Base-by-base conservation (phyloP, 345 rosid species). In the Ceriops tagal region DNA sequence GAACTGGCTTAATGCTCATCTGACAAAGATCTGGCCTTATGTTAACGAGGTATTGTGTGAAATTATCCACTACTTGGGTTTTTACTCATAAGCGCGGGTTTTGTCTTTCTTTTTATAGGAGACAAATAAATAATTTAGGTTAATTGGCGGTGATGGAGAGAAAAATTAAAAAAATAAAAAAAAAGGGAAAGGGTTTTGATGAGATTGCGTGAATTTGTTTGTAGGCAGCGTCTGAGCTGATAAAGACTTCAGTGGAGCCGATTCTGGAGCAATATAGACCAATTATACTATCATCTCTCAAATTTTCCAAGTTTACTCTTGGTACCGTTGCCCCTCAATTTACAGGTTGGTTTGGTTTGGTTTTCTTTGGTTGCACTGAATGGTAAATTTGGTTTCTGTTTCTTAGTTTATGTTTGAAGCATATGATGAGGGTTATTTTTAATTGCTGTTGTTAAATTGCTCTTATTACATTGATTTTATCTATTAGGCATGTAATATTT, bases 301-400 rank as follows among this genome's bases (percentile, higher is more conserved):
- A 85, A 39, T 92, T 92, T 77, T 96, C 99, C 75, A 96, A 80
- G 85, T 86, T 96, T 32, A 92, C 98, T 77, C 98, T 96, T 3
- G 99, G 99, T 31, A 90, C 99, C 1, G 97, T 96, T 75, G 98
- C 98, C 24, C 99, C 99, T n/a, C 98, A 96, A 62, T 96, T 96
- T 64, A 96, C 99, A 81, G 99, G 99, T 92, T 71, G 62, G 85
- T 83, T 78, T 71, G 62, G 85, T 83, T 78, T 66, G 55, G 1
- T 46, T 67, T 47, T 32, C n/a, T 59, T 20, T 19, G 6, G 21
- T 18, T 27, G 15, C 19, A 3, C 43, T 21, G 2, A 9, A 63
- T 28, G 22, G 10, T 27, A 18, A 39, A 34, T 62, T 37, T 31
- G 22, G 15, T 46, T 58, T 19, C 60, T 13, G 49, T 13, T 43